Evolutionary conservation across 306 rosid species (phyloP), one percentile per base, ranked within the genome.

Genomic region (Pachyrhizus erosus): DNA sequence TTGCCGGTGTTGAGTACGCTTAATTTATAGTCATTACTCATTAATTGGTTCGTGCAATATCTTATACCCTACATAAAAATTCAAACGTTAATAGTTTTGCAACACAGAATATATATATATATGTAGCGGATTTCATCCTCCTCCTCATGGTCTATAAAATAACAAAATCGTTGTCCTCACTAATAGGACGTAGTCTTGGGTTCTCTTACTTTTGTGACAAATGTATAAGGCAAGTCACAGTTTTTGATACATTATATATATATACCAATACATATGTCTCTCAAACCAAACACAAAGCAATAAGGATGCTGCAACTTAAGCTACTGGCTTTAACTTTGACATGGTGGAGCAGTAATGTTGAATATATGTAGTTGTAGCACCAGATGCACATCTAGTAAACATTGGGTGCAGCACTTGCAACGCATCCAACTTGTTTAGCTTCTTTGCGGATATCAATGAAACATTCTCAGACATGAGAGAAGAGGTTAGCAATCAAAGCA

Each of bases 371-470:
- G 73, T 34, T 43, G 91, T 92, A 23, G 88, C 60, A 34, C 86
- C 93, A 23, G 82, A 90, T 49, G 76, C 75, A 62, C 29, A 5
- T 34, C 24, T 84, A 3, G 0, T 92, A 14, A 87, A 89, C 83
- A 42, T 1, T 0, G 91, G 87, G 0, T 92, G 94, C 85, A 90
- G 92, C 85, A 49, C 80, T 1, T 82, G 21, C 87, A 87, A 88
- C 34, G 90, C 83, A 10, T 34, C 90, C 57, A 78, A 79, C 48
- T 5, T 26, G 4, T 5, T 46, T 14, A 42, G 24, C 45, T 92
- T 90, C 89, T 49, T 14, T 24, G 54, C 77, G 13, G 86, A 79
- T 14, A 73, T 88, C 40, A 88, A 90, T 73, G 84, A 42, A 42
- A 84, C 91, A 34, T 29, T 62, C 29, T 29, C 70, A 15, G 39